Evolutionary conservation across 306 rosid species (phyloP).

Genomic region (Dalbergia cultrata): DNA sequence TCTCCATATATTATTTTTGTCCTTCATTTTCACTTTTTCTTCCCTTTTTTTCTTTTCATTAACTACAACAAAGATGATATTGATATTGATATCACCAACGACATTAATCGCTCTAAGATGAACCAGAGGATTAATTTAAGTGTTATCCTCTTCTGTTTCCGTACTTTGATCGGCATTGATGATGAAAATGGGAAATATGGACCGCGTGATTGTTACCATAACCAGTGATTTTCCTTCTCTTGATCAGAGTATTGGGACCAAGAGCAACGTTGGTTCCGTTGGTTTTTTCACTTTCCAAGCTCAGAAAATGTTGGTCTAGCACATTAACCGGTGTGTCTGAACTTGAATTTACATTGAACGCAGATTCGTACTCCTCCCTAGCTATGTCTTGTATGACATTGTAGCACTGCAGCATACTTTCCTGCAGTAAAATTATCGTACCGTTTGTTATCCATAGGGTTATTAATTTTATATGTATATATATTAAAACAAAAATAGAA

Average conservation of each 20-base stretch:
- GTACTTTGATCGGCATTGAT: conserved; percentile 43
- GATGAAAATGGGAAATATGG: conserved; percentile 58
- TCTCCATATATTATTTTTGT: conserved; percentile 20
- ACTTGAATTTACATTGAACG: conserved; percentile 60
- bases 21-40: neutral
- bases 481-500: neutral
- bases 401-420: conserved; percentile 64
- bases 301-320: conserved; percentile 76
- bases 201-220: conserved; percentile 56
- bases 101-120: conserved; percentile 43
- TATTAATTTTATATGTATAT: neutral
- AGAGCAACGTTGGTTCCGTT: conserved; percentile 34
- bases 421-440: conserved; percentile 54
- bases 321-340: conserved; percentile 79
- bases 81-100: neutral
- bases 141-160: conserved; percentile 37
- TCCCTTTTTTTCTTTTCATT: neutral
- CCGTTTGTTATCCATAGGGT: conserved; percentile 31
- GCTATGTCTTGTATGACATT: conserved; percentile 61
- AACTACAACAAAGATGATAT: neutral
- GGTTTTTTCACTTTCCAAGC: conserved; percentile 78
- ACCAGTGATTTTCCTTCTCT: conserved; percentile 62
- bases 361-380: conserved; percentile 66
- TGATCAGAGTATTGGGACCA: conserved; percentile 41
- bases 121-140: conserved; percentile 39